Percentiles rank a stretch among this genome's conserved stretches.
These are phyloP conservation scores for Stellera chamaejasme DNA, from an alignment of 345 rosid genomes.

Conservation along the genomic window DNA sequence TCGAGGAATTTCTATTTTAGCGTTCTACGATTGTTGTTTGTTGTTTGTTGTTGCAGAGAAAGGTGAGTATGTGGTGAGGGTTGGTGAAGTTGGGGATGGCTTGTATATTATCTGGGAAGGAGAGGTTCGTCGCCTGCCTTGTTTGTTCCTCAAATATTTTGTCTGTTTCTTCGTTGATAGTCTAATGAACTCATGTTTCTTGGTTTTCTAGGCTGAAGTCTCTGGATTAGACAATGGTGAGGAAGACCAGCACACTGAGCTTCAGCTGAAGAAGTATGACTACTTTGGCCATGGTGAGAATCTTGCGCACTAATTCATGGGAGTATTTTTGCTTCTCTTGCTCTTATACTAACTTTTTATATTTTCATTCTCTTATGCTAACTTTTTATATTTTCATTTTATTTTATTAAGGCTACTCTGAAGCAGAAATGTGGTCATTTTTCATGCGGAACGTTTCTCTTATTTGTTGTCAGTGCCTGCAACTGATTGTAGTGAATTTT, in stretches of 20 bases:
- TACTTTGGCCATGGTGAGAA: conserved; percentile 79
- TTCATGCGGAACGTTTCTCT: background rate
- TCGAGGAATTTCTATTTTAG: background rate
- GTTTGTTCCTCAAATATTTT: background rate
- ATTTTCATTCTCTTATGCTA: background rate
- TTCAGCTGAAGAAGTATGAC: conserved; percentile 65
- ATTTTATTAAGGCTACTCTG: no score
- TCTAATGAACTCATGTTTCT: background rate
- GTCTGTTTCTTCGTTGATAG: background rate
- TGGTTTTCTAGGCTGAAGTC: conserved; percentile 65
- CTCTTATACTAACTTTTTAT: background rate
- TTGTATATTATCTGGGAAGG: conserved; percentile 81
- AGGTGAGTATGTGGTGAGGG: conserved; percentile 66
- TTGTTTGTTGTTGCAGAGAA: conserved; percentile 31
- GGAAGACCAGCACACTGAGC: conserved; percentile 62
- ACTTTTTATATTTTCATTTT: no score
- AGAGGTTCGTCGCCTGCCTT: conserved; percentile 42
- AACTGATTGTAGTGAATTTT: background rate
- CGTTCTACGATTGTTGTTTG: background rate
- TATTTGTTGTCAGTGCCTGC: background rate
- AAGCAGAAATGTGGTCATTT: background rate
- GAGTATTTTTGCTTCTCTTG: background rate
- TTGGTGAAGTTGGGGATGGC: conserved; percentile 75
- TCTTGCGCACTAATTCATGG: background rate
- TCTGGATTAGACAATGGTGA: conserved; percentile 42